Conservation (phyloP, 352 stramenopile species). For the Pythium biforme region DNA sequence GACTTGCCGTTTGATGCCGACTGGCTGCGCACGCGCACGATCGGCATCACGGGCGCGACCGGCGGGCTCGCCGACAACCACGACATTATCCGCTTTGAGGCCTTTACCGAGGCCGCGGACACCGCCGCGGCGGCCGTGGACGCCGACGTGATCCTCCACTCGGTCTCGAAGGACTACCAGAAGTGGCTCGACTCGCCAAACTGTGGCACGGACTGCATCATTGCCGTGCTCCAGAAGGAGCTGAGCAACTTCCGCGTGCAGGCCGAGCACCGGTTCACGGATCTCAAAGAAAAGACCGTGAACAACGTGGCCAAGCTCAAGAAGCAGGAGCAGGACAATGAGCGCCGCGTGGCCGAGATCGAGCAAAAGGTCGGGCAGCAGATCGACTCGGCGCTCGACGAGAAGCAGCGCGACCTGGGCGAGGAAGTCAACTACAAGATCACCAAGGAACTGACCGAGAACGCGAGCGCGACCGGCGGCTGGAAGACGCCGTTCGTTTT, state of each 20-base stretch:
- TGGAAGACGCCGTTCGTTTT: constrained; percentile 84
- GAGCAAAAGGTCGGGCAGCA: constrained; percentile 56
- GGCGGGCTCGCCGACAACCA: constrained; percentile 85
- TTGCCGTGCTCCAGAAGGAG: constrained; percentile 79
- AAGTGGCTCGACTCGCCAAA: constrained; percentile 81
- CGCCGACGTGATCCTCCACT: constrained; percentile 73
- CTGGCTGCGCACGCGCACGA: constrained; percentile 58
- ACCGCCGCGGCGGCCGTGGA: constrained; percentile 41
- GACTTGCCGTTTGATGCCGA: constrained; percentile 59
- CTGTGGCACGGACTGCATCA: constrained; percentile 71
- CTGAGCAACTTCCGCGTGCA: constrained; percentile 78
- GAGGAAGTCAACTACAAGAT: constrained; percentile 76
- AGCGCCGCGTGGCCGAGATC: constrained; percentile 69
- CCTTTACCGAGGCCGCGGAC: constrained; percentile 62
- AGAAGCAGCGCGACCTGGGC: constrained; percentile 55
- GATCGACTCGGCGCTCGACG: constrained; percentile 64
- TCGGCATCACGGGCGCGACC: constrained; percentile 77
- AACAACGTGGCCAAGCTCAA: constrained; percentile 78
- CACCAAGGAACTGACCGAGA: constrained; percentile 71
- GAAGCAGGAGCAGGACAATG: constrained; percentile 73
- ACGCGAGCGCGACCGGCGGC: constrained; percentile 48
- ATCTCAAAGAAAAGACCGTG: constrained; percentile 86
- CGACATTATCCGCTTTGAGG: constrained; percentile 78
- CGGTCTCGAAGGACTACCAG: constrained; percentile 82
- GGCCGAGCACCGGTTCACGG: constrained; percentile 77